Conservation (phyloP, 257 asterid species). For the Fraxinus quadrangulata region DNA sequence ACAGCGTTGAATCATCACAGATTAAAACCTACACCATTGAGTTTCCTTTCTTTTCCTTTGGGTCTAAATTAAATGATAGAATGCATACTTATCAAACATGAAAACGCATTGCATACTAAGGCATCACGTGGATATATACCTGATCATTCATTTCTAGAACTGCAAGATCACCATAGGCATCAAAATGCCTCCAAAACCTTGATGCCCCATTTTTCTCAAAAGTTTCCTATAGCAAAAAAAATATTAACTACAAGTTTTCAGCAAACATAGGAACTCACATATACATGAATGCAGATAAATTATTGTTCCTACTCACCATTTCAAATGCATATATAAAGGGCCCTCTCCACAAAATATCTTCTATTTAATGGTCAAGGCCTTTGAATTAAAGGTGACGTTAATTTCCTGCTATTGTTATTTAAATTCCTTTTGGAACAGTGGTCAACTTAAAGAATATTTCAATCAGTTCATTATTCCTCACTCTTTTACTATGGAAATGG, state of each 20-base stretch:
- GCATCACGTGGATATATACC: constrained; percentile 43
- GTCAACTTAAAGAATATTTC: background rate
- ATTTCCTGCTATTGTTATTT: background rate
- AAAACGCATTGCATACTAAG: constrained; percentile 6
- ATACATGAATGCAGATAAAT: background rate
- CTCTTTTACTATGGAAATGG: background rate
- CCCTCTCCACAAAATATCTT: background rate
- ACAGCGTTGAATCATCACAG: constrained; percentile 11
- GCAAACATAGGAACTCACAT: background rate
- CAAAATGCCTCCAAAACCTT: constrained; percentile 89
- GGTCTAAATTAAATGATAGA: constrained; percentile 5
- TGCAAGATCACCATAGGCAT: constrained; percentile 45
- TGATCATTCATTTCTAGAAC: constrained; percentile 49
- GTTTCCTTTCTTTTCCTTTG: constrained; percentile 3
- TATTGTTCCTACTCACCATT: background rate
- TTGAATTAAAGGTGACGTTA: background rate
- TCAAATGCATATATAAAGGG: background rate
- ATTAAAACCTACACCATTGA: background rate
- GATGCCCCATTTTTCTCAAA: constrained; percentile 75
- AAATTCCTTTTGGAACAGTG: background rate
- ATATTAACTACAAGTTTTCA: background rate
- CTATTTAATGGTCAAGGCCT: background rate
- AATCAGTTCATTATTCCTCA: background rate
- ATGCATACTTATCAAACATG: constrained; percentile 2
- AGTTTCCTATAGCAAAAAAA: constrained; percentile 51